Conservation (phyloP, 306 rosid genomes). For the Leucaena leucocephala region DNA sequence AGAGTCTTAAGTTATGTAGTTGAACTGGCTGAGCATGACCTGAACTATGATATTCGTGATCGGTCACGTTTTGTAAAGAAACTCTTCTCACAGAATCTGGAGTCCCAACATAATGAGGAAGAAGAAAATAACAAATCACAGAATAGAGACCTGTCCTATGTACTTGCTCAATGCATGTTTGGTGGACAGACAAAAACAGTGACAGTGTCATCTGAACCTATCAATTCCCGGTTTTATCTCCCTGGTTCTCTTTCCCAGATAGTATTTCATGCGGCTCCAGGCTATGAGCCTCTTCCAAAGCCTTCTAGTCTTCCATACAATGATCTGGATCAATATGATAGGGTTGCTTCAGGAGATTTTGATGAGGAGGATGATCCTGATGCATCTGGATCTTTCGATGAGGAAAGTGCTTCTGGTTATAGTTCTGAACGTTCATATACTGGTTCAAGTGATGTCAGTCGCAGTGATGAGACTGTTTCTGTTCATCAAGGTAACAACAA, state of each 20-base stretch:
- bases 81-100: conserved; percentile 58
- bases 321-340: conserved; percentile 41
- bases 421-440: conserved; percentile 63
- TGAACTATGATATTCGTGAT: conserved; percentile 84
- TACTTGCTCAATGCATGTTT: conserved; percentile 65
- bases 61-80: conserved; percentile 73
- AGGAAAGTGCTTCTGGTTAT: conserved; percentile 70
- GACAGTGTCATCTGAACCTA: conserved; percentile 53
- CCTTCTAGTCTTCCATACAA: conserved; percentile 65
- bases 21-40: conserved; percentile 79
- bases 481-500: conserved; percentile 49
- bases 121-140: conserved; percentile 39
- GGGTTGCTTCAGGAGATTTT: conserved; percentile 44
- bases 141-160: conserved; percentile 50
- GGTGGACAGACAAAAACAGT: conserved; percentile 51
- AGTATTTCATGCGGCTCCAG: conserved; percentile 97
- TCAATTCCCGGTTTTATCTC: conserved; percentile 74
- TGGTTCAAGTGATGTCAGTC: conserved; percentile 59
- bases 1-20: conserved; percentile 66
- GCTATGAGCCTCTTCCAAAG: conserved; percentile 95
- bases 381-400: conserved; percentile 70
- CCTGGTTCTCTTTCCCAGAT: conserved; percentile 96
- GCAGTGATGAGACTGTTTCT: conserved; percentile 51
- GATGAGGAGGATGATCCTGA: conserved; percentile 56
- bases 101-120: conserved; percentile 47